Base-by-base conservation (phyloP, 352 stramenopile genomes). In the Phytophthora foliorum region DNA sequence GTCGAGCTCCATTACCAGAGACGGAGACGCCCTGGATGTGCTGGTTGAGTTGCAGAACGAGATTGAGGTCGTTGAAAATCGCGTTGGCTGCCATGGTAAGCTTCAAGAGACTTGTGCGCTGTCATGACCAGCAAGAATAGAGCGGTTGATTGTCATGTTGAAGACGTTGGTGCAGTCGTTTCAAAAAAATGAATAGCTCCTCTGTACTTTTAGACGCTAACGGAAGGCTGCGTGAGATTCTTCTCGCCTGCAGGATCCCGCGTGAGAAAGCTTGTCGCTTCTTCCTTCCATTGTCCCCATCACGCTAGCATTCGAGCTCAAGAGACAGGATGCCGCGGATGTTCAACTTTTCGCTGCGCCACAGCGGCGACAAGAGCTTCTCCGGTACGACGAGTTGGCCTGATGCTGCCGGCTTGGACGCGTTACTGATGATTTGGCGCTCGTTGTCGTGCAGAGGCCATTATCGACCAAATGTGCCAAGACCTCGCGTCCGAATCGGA, bases 21-120 rank as follows among this genome's bases (percentile, higher is more conserved):
- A 53, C 34, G 2, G 67, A 69, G 63, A 85, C 54, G 27, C 70
- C 71, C 36, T 91, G 75, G 27, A 93, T 86, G 65, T 91, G 82
- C 72, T 90, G 79, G 51, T 90, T 91, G 31, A 93, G 69, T 42
- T 78, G 84, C 46, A 91, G 51, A 25, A 93, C 80, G 50, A 93
- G 79, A 68, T 81, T 84, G 31, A 93, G 68, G 66, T 93, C 84
- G 69, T 89, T 81, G 77, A 93, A 91, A 67, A 93, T 86, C 64
- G 85, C 72, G 46, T 82, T 86, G 24, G 39, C 74, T 31, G 70
- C 72, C 78, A 86, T 80, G 42, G 39, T 6, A 7, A 46, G 39
- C 39, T 24, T 42, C 36, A 21, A 42, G 36, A 21, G 36, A 17
- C 14, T 42, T 42, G 13, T 21, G 36, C 25, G 39, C 36, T 57